Base-by-base conservation (phyloP, 2,329 filamentous ascomycete genomes). In the Onygena corvina region DNA sequence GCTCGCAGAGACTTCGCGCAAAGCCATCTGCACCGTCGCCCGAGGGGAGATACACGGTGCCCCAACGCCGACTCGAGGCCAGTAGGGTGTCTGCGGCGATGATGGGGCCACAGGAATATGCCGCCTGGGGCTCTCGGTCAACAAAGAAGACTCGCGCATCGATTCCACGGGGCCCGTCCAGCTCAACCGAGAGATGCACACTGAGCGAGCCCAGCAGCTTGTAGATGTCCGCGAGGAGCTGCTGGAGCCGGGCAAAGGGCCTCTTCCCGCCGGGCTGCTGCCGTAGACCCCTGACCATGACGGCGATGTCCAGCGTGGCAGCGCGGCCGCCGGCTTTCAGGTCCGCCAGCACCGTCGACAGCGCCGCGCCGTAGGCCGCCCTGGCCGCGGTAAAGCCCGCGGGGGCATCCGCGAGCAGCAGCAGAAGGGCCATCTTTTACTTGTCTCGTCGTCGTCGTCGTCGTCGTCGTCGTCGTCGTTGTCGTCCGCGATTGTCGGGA, bases 161-260 rank as follows among this genome's bases (percentile, higher is more conserved):
- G 12, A 94, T 76, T 20, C 85, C 83, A 40, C 80, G 80, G 0
- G 79, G 74, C 30, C 79, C 77, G 70, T 77, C 71, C 66, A 86
- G 62, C 65, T 85, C 68, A 64, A 82, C 68, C 69, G 69, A 70
- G 44, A 77, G 70, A 55, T 79, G 74, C 9, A 81, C 77, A 54
- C 83, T 86, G n/a, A 86, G 71, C 40, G 81, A 70, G 29, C 83
- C 83, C 50, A 92, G 71, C 46, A 95, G 74, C 58, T 81, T 80
- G 72, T 96, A 96, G 20, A 93, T 62, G 21, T 77, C 77, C 2
- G 84, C 84, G 18, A 95, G 68, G 3, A 90, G 71, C n/a, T 75
- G 72, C 64, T 94, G 87, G 0, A 81, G 76, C n/a, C 74, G 67
- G 29, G 73, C 61, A 75, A 88, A 94, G 14, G 77, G 70, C 40